These are phyloP conservation scores for Fermentozyma sake DNA, from an alignment of 1,139 yeast genomes.

Conservation along the genomic window DNA sequence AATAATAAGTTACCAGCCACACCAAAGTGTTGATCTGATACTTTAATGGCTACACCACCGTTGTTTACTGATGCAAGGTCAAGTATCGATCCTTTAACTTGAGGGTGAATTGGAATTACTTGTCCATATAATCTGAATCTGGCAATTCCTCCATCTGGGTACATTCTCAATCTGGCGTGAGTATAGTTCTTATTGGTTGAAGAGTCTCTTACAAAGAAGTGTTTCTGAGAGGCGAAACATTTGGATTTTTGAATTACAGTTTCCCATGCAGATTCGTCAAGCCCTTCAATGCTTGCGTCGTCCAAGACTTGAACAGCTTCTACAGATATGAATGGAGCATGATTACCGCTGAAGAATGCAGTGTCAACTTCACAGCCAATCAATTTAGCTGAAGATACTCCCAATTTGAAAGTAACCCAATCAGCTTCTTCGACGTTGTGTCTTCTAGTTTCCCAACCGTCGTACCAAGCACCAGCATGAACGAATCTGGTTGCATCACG, in stretches of 20 bases:
- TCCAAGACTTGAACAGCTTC: conserved; percentile 51
- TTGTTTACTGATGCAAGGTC: conserved; percentile 80
- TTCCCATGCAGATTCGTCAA: conserved; percentile 55
- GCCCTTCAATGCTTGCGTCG: conserved; percentile 17
- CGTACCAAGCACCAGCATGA: conserved; percentile 93
- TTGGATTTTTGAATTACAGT: conserved; percentile 62
- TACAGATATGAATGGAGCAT: conserved; percentile 84
- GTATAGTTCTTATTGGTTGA: conserved; percentile 63
- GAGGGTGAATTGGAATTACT: conserved; percentile 63
- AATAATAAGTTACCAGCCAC: conserved; percentile 80
- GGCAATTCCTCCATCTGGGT: conserved; percentile 97
- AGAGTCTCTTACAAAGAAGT: conserved; percentile 63
- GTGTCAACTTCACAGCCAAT: conserved; percentile 89
- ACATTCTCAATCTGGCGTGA: conserved; percentile 82
- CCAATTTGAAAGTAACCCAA: conserved; percentile 78
- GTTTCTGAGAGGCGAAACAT: conserved; percentile 87
- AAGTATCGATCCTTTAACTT: conserved; percentile 38
- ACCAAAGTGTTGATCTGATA: conserved; percentile 91
- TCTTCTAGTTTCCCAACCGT: conserved; percentile 97
- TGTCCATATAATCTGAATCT: conserved; percentile 84
- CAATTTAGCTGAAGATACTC: conserved; percentile 76
- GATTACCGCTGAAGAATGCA: conserved; percentile 89
- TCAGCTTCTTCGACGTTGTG: conserved; percentile 83
- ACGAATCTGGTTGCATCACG: conserved; percentile 77
- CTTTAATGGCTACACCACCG: conserved; percentile 83